Evolutionary conservation across 164 flowering plant species (phyloP), one percentile per base, ranked within the genome.

Genomic region (Magnolia changhungtana): DNA sequence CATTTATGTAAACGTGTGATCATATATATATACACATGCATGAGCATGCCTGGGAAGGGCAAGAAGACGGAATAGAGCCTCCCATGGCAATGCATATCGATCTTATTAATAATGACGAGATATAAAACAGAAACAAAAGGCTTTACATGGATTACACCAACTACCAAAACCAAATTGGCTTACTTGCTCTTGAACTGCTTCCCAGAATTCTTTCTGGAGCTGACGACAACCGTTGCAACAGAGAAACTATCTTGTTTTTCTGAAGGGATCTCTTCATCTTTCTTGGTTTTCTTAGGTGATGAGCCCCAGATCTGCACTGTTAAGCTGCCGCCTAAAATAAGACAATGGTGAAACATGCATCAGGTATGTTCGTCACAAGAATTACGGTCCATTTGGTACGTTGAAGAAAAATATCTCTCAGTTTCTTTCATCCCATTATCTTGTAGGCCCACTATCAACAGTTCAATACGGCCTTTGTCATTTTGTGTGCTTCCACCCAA

Each of bases 241-340:
- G 83, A 78, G 14, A 78, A 19, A 50, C 74, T 64, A 1, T 63
- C 76, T 63, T n/a, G 63, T 78, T 82, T 80, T 65, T 86, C 84
- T 27, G 83, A 77, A 75, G 73, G 49, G 19, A 7, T 72, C 20
- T 64, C 77, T 50, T 84, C 74, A 21, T 64, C 78, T 74, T 80
- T 77, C 64, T 4, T 75, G 37, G 77, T 75, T 13, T 77, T 72
- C 23, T 55, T 69, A 1, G 90, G 74, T 51, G 82, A 69, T 52
- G 81, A 82, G 50, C 92, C 93, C 63, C 76, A 77, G 71, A 92
- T 83, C 86, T 92, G 93, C 77, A 92, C 95, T 37, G 86, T 83
- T 75, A 92, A 81, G 86, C 95, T 92, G 73, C 97, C 97, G 76
- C 82, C 96, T 92, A 23, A 73, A 83, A 61, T 49, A 50, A 78